A percentile compares a stretch with the other conserved stretches of the same genome.
These are phyloP conservation scores for Xerocomellus chrysenteron DNA, from an alignment of 768 basidiomycete species.

Conservation along the genomic window DNA sequence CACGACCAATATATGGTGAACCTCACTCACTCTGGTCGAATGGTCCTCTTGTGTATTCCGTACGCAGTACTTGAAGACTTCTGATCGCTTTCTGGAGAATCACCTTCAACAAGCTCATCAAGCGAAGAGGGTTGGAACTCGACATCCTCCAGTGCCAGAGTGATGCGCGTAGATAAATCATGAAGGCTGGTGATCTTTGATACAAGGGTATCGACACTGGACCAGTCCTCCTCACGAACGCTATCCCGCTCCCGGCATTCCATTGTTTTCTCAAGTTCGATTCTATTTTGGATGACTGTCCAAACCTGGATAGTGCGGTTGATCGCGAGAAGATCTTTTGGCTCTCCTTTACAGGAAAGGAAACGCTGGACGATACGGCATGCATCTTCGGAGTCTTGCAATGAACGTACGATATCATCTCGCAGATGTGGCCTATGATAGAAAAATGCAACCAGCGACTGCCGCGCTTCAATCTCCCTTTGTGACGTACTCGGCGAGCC, in stretches of 20 bases:
- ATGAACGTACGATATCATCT: conserved; percentile 54
- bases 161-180: conserved; percentile 56
- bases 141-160: conserved; percentile 41
- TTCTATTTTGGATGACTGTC: conserved; percentile 48
- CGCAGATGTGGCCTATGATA: conserved; percentile 58
- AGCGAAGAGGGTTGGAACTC: conserved; percentile 20
- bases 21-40: conserved; percentile 62
- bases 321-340: conserved; percentile 64
- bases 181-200: conserved; percentile 50
- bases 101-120: conserved; percentile 26
- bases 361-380: conserved; percentile 78
- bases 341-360: conserved; percentile 62
- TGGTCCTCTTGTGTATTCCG: conserved; percentile 47
- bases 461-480: conserved; percentile 67
- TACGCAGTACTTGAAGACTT: conserved; percentile 25
- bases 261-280: conserved; percentile 56
- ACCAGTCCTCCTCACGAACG: conserved; percentile 47
- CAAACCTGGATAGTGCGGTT: conserved; percentile 62
- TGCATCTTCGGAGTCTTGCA: conserved; percentile 66
- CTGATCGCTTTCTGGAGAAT: conserved; percentile 13
- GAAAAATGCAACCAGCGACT: conserved; percentile 77
- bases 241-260: conserved; percentile 36
- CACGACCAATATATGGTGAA: not conserved
- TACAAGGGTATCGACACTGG: conserved; percentile 51
- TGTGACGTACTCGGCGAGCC: conserved; percentile 83